Evolutionary conservation across 2,329 filamentous ascomycete species (phyloP).

Genomic region (Xylogone sp.): DNA sequence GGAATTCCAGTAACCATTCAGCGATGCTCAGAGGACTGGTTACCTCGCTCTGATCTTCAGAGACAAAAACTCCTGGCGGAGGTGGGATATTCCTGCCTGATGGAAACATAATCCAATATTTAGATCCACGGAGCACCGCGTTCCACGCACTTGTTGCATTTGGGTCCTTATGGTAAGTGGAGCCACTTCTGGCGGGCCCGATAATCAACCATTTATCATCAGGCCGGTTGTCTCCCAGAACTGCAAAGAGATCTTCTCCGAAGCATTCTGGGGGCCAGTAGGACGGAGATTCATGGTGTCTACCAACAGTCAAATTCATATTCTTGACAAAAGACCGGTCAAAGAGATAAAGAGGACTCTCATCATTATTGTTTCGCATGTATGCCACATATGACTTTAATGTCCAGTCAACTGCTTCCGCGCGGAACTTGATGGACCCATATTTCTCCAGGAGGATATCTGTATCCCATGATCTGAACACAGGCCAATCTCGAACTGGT

Average conservation of each 20-base stretch:
- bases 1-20: conserved; percentile 93
- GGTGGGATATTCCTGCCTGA: conserved; percentile 45
- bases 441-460: conserved; percentile 63
- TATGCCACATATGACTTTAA: conserved; percentile 78
- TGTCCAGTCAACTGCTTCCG: conserved; percentile 91
- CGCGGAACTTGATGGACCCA: conserved; percentile 68
- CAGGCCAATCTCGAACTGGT: conserved; percentile 79
- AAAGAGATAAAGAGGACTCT: conserved; percentile 90
- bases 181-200: conserved; percentile 81
- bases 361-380: conserved; percentile 74
- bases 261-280: conserved; percentile 86
- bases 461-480: conserved; percentile 70
- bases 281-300: conserved; percentile 36
- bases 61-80: conserved; percentile 88
- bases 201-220: conserved; percentile 92
- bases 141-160: conserved; percentile 85
- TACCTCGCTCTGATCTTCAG: conserved; percentile 84
- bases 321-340: conserved; percentile 84
- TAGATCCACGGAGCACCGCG: conserved; percentile 81
- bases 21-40: conserved; percentile 92
- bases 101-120: conserved; percentile 99
- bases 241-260: conserved; percentile 78
- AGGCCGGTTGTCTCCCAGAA: conserved; percentile 73
- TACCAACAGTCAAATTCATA: conserved; percentile 67
- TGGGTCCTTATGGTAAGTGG: conserved; percentile 87